Evolutionary conservation across 768 basidiomycete genomes (phyloP).

Genomic region (Mycena venus): DNA sequence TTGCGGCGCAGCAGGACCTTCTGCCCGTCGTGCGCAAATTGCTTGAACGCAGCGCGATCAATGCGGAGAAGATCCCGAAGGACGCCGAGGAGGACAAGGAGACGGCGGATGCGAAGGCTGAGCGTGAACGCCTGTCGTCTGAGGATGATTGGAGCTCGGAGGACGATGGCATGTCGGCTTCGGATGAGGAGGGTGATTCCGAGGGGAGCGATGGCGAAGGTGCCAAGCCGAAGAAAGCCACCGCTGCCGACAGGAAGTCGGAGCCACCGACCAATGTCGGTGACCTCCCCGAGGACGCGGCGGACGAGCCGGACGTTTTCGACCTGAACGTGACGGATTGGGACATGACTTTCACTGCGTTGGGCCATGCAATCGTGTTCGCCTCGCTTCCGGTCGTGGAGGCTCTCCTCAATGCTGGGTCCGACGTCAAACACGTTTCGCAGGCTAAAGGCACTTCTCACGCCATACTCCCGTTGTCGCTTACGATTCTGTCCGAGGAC

Average conservation of each 20-base stretch:
- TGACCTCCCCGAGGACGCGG: conserved; percentile 63
- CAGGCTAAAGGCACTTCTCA: conserved; percentile 41
- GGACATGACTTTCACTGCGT: conserved; percentile 68
- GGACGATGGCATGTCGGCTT: conserved; percentile 37
- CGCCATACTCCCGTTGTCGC: conserved; percentile 50
- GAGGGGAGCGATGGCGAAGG: conserved; percentile 31
- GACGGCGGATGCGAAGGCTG: conserved; percentile 27
- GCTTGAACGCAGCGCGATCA: conserved; percentile 61
- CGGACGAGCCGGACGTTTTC: conserved; percentile 67
- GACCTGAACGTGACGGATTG: conserved; percentile 68
- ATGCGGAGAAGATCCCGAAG: conserved; percentile 46
- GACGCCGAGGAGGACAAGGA: conserved; percentile 42
- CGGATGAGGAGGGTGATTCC: conserved; percentile 33
- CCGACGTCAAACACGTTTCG: conserved; percentile 55
- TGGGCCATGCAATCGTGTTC: conserved; percentile 64
- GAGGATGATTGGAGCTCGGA: conserved; percentile 52
- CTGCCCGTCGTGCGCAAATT: conserved; percentile 61
- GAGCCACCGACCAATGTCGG: conserved; percentile 38
- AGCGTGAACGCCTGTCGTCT: conserved; percentile 51
- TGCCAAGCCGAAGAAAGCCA: conserved; percentile 15
- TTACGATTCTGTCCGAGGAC: conserved; percentile 56
- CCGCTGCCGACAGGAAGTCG: conserved; percentile 21
- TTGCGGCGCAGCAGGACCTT: conserved; percentile 65
- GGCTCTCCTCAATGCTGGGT: conserved; percentile 60
- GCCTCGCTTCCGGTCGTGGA: conserved; percentile 61